phyloP scores from a whole-genome alignment of 2,329 filamentous ascomycete species.

The Diaporthe batatas region DNA sequence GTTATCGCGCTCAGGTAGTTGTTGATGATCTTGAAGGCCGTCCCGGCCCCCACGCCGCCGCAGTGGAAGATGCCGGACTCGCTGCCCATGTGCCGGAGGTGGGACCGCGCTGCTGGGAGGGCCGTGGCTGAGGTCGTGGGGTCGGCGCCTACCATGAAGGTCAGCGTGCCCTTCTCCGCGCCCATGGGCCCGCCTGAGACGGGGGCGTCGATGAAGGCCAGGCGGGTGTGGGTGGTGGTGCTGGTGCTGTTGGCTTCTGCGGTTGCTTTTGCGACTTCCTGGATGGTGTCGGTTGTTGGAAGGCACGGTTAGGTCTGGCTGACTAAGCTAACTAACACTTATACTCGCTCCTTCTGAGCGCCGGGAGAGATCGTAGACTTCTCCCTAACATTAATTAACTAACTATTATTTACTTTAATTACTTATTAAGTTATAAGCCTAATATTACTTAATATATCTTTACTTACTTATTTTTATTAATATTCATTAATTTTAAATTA shows the following conservation, averaged over 20 bases:
- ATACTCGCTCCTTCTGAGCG: too few species aligned
- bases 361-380: too few species aligned
- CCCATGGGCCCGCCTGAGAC: slow-evolving; percentile 54
- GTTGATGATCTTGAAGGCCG: slow-evolving; percentile 80
- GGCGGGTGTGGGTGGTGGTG: slow-evolving; percentile 49
- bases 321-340: too few species aligned
- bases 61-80: slow-evolving; percentile 68
- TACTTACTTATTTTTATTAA: too few species aligned
- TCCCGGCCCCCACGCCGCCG: slow-evolving; percentile 71
- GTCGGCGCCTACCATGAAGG: slow-evolving; percentile 54
- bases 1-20: slow-evolving; percentile 80
- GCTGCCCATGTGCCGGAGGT: slow-evolving; percentile 70
- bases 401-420: too few species aligned
- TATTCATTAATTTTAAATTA: too few species aligned
- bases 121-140: slow-evolving; percentile 59
- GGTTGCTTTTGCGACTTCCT: slow-evolving; percentile 70
- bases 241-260: slow-evolving; percentile 52
- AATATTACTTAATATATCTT: too few species aligned
- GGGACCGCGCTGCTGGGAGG: slow-evolving; percentile 66
- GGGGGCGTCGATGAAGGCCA: slow-evolving; percentile 53
- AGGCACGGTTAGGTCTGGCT: too few species aligned
- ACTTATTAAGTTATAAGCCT: too few species aligned
- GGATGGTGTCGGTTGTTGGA: slow-evolving; percentile 53
- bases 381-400: too few species aligned
- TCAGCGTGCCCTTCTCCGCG: slow-evolving; percentile 51